phyloP scores from a whole-genome alignment of 164 flowering plant genomes.

The Aristolochia californica region DNA sequence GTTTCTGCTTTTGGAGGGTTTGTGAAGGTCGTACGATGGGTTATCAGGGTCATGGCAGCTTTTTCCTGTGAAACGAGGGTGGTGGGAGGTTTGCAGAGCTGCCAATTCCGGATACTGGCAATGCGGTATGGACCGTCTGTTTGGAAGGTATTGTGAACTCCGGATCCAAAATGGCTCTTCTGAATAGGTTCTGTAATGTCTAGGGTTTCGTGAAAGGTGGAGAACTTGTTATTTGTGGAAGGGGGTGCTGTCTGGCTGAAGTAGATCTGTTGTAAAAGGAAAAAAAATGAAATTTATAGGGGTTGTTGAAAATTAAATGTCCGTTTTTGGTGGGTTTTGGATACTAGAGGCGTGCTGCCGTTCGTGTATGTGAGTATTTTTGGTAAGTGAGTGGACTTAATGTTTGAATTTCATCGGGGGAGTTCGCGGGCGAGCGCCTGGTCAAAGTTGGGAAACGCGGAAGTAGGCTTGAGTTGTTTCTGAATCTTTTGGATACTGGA shows the following conservation, averaged over 20 bases:
- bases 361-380: neutral
- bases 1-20: slow-evolving; percentile 3
- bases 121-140: neutral
- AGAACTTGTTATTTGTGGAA: neutral
- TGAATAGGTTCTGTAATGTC: neutral
- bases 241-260: neutral
- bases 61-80: neutral
- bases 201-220: neutral
- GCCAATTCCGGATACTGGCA: neutral
- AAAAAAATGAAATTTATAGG: neutral
- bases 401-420: too few relatives aligned
- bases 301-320: neutral
- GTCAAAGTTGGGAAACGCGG: too few relatives aligned
- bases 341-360: neutral
- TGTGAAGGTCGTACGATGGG: neutral
- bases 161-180: neutral
- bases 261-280: neutral
- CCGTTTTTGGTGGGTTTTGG: neutral
- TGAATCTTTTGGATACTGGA: too few relatives aligned
- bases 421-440: too few relatives aligned
- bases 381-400: too few relatives aligned
- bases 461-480: too few relatives aligned
- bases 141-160: neutral
- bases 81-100: neutral
- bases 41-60: neutral